Evolutionary conservation across 1,284 basidiomycete genomes (phyloP), one percentile per base, ranked within the genome.

Genomic region (Sanguinoderma infundibulare): DNA sequence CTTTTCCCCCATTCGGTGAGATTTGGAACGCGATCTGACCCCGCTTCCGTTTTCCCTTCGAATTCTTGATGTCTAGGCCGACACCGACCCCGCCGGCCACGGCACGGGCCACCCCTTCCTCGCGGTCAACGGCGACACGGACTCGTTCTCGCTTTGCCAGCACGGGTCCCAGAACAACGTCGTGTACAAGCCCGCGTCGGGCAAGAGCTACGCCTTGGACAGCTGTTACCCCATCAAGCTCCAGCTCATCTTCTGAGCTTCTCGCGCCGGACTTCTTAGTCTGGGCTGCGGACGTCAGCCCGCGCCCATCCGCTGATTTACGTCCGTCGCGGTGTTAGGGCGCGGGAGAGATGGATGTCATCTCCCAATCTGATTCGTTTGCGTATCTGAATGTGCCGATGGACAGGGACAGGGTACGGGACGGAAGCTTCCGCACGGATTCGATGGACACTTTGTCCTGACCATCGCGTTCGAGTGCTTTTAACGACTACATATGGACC

Each of bases 81-180:
- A 68, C 64, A 69, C 61, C 35, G 68, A 70, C 60, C 68, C 72
- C n/a, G 64, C 63, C 24, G 67, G 68, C 15, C 42, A 67, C 50
- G 65, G 68, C 49, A 66, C 59, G 40, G 66, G 65, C 24, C 66
- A 63, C 61, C 70, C 71, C 32, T 59, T 61, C 57, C 70, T 73
- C 57, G 70, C 72, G 10, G 66, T 70, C 15, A 63, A 69, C 62
- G 64, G 67, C 54, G 67, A 70, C 65, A 63, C 68, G 17, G 69
- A 69, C 64, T 60, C 57, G 46, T 73, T 73, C 67, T 67, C 65
- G 34, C 67, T 73, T 2, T 73, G 72, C 65, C 49, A 49, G 51
- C 36, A 47, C 30, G 58, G 56, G 55, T 51, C 58, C 14, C 68
- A 71, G 63, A 65, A 63, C 55, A 70, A 67, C 56, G 57, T 73